Evolutionary conservation across 1,284 basidiomycete species (phyloP), one percentile per base, ranked within the genome.

Genomic region (Cystobasidiaceae sp.): DNA sequence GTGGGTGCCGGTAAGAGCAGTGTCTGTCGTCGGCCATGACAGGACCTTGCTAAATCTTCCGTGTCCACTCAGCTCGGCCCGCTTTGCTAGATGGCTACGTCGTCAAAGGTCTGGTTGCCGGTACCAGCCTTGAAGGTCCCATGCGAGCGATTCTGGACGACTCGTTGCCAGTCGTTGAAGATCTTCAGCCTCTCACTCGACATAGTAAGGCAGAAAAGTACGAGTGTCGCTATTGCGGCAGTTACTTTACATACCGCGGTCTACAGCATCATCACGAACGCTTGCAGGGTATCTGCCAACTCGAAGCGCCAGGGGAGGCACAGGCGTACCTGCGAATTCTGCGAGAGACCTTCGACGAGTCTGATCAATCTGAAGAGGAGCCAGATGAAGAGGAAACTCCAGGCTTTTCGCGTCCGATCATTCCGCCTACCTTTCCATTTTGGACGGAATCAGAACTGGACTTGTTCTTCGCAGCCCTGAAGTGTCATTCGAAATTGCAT

Each of bases 371-470:
- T 8, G 56, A 59, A 23, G 56, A 59, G 25, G 56, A 25, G 25
- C 23, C 19, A 43, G 28, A 11, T 9, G 37, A 39, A 39, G 37
- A 39, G n/a, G 37, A 39, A 39, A n/a, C 11, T n/a, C 9, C n/a
- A 44, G 11, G 44, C 11, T 44, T 39, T 30, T 28, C 50, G 8
- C 28, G 51, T 17, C n/a, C 41, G 7, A 39, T 51, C 32, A 21
- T 56, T n/a, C 43, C 15, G 17, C 43, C 61, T 4, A 44, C 25
- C 25, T 43, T 56, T 21, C 21, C 33, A n/a, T 23, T 30, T 25
- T 64, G 61, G 61, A 51, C 52, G 9, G 37, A 44, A 30, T 25
- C 11, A 28, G 61, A 64, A 34, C 46, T 37, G 17, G 52, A 64
- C 17, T 44, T 39, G 5, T 49, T 64, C 44, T 64, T 64, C 43